Conservation (phyloP, 73 alveolate genomes). For the Paramecium bursaria region DNA sequence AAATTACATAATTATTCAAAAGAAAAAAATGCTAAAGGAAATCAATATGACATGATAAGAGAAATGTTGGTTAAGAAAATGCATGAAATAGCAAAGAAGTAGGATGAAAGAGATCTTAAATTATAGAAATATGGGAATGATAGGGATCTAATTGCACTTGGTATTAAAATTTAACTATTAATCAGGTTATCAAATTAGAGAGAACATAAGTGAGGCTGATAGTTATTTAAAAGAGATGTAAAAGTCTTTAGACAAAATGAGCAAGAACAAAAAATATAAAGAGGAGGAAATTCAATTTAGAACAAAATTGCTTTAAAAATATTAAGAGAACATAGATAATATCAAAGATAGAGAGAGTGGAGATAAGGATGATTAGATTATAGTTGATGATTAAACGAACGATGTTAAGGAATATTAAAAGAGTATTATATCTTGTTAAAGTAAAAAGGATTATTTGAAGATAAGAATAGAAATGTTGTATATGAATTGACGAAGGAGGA, state of each 20-base stretch:
- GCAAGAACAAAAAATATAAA: conserved; percentile 6
- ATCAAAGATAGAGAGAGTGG: background rate
- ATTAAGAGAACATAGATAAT: background rate
- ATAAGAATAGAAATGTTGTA: background rate
- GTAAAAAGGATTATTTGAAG: background rate
- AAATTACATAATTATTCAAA: background rate
- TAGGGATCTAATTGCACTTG: conserved; percentile 49
- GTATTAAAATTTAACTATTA: background rate
- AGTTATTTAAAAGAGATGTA: conserved; percentile 2
- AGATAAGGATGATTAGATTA: background rate
- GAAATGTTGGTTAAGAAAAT: conserved; percentile 23
- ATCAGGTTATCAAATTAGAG: conserved; percentile 46
- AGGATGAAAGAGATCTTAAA: conserved; percentile 42
- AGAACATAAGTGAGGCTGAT: conserved; percentile 39
- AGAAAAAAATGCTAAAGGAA: conserved; percentile 32
- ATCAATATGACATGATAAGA: conserved; percentile 40
- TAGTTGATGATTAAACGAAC: background rate
- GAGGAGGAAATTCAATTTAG: conserved; percentile 21
- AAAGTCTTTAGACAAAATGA: conserved; percentile 17
- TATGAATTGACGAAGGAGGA: conserved; percentile 1
- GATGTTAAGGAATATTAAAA: background rate
- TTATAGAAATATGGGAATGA: conserved; percentile 47
- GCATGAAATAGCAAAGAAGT: background rate
- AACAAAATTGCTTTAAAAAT: conserved; percentile 4
- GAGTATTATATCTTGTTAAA: background rate